Evolutionary conservation across 768 basidiomycete species (phyloP).

Genomic region (Lentinula boryana): DNA sequence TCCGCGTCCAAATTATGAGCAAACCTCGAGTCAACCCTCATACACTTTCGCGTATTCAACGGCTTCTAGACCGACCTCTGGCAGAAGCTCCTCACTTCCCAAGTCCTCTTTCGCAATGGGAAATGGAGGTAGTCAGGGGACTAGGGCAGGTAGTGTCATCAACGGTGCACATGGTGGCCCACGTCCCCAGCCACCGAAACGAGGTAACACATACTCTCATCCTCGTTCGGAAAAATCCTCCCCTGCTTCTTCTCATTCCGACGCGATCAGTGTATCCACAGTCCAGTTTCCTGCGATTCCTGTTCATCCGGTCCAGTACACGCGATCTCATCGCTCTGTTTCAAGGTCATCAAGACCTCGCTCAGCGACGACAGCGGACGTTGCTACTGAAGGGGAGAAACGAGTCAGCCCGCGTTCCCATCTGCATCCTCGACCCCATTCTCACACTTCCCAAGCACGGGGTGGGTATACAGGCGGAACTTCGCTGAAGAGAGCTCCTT

Average conservation of each 20-base stretch:
- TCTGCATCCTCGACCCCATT: not conserved
- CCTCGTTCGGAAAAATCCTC: not conserved
- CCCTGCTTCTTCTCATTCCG: not conserved
- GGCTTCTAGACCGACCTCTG: constrained; percentile 33
- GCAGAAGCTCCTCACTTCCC: not conserved
- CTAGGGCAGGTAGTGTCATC: constrained; percentile 8
- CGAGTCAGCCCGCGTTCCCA: not conserved
- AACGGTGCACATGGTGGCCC: constrained; percentile 20
- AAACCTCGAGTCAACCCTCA: not conserved
- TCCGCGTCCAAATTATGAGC: not conserved
- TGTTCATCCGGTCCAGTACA: not conserved
- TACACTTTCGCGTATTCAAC: not conserved
- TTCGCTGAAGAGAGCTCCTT: not conserved
- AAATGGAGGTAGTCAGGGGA: not conserved
- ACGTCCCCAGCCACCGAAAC: constrained; percentile 26
- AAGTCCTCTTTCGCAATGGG: constrained; percentile 1
- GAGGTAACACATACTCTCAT: constrained; percentile 30
- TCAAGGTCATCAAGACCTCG: not conserved
- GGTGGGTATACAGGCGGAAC: not conserved
- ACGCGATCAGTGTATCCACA: not conserved
- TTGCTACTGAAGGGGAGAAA: not conserved
- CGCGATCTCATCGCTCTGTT: not conserved
- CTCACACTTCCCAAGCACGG: not conserved
- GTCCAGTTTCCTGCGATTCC: constrained; percentile 1
- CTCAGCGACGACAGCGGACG: not conserved